These are phyloP conservation scores for Stentor coeruleus DNA, from an alignment of 73 alveolate species.

Conservation along the genomic window DNA sequence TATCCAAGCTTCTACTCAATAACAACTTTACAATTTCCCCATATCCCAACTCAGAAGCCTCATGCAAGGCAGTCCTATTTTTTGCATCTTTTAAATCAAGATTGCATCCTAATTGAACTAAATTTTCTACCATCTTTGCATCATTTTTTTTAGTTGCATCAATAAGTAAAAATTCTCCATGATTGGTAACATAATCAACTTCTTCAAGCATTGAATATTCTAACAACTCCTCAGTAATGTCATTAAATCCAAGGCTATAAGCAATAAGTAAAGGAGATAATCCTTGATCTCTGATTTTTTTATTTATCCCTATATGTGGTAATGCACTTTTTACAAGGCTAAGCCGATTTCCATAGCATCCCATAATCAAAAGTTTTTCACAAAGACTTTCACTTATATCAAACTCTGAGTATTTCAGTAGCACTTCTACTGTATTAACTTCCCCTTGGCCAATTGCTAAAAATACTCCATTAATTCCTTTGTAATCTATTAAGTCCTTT, in stretches of 20 bases:
- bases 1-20: not conserved
- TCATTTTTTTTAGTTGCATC: not conserved
- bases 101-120: not conserved
- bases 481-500: constrained; percentile 10
- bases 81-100: not conserved
- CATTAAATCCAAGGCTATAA: constrained; percentile 21
- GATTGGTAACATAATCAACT: not conserved
- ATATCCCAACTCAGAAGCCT: not conserved
- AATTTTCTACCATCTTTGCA: not conserved
- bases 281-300: not conserved
- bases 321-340: not conserved
- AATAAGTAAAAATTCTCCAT: not conserved
- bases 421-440: not conserved
- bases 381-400: not conserved
- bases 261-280: not conserved
- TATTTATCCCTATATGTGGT: not conserved
- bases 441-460: not conserved
- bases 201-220: not conserved
- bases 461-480: not conserved
- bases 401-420: not conserved
- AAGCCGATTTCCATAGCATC: constrained; percentile 6
- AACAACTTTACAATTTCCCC: not conserved
- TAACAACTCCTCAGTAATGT: not conserved
- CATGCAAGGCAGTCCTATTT: not conserved
- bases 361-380: not conserved